phyloP scores from a whole-genome alignment of 2,329 filamentous ascomycete genomes.

The Epichloe gansuensis region DNA sequence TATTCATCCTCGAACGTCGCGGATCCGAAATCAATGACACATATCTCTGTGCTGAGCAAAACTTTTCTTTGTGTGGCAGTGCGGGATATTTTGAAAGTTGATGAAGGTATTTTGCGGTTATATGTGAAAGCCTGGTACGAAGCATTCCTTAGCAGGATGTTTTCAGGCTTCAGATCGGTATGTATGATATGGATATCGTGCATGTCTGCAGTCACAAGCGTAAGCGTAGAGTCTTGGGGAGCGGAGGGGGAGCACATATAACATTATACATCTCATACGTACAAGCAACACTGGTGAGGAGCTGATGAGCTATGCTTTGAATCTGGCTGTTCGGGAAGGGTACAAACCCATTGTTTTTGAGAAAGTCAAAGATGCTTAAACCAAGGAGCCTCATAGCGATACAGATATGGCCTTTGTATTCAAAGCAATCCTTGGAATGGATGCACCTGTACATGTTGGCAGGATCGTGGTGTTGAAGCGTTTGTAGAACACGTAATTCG shows the following conservation, averaged over 20 bases:
- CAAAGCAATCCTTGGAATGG: constrained; percentile 90
- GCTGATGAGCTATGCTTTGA: constrained; percentile 86
- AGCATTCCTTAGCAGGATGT: constrained; percentile 53
- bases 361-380: constrained; percentile 95
- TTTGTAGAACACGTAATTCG: constrained; percentile 83
- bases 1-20: constrained; percentile 63
- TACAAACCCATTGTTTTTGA: constrained; percentile 89
- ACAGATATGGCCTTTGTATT: constrained; percentile 95
- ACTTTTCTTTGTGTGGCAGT: constrained; percentile 48
- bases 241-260: too few species aligned
- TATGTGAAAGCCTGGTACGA: constrained; percentile 59
- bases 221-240: too few species aligned
- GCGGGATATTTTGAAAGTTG: constrained; percentile 29
- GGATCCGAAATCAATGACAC: constrained; percentile 59
- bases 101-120: constrained; percentile 53
- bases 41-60: constrained; percentile 54
- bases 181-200: constrained; percentile 97
- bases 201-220: constrained; percentile 22
- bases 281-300: constrained; percentile 98
- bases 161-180: constrained; percentile 63
- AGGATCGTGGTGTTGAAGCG: constrained; percentile 79
- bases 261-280: constrained; percentile 27
- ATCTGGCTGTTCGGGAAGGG: constrained; percentile 98
- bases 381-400: constrained; percentile 66
- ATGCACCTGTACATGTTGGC: constrained; percentile 94